Evolutionary conservation across 2,329 filamentous ascomycete genomes (phyloP), one percentile per base, ranked within the genome.

Genomic region (Iodosphaeria phyllophila): DNA sequence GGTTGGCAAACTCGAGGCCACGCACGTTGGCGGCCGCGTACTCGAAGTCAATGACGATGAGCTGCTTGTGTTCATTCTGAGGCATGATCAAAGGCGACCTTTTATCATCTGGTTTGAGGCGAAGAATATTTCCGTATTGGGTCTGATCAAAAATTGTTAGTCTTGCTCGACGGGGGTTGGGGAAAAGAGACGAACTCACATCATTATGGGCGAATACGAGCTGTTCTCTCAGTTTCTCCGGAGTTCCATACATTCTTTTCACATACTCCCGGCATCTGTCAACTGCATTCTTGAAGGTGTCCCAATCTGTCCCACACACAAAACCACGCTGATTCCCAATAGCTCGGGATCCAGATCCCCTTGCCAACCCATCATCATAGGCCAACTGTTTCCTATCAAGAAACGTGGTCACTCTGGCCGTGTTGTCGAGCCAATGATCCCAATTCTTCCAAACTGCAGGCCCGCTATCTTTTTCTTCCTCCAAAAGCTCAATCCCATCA

Each of bases 131-230:
- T 34, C 89, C 89, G 42, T 98, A 95, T 71, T 98, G 89, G 4
- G 89, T 92, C 82, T 92, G 31, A n/a, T n/a, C 19, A 15, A n/a
- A 21, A 16, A 11, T 36, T 15, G 22, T 23, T 11, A 15, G 20
- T 28, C 17, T 19, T 18, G 12, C 18, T n/a, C 9, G 7, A 6
- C 5, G 11, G 18, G 6, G 15, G 11, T 10, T 20, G 20, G 12
- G 16, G 9, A 13, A 10, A 20, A 7, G 20, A 11, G 13, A 5
- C 22, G 14, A 6, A 51, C 75, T 56, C 51, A 91, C 83, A 61
- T 98, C 89, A 41, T 92, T 93, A 47, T 98, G 89, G n/a, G 83
- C 80, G 58, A 98, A 98, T 0, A 93, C 72, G 8, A 98, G 64
- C 27, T 69, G 63, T 23, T 78, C 64, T 26, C 74, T 74, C 28